Base-by-base conservation (phyloP, 2,329 filamentous ascomycete genomes). In the Sporothrix protearum region DNA sequence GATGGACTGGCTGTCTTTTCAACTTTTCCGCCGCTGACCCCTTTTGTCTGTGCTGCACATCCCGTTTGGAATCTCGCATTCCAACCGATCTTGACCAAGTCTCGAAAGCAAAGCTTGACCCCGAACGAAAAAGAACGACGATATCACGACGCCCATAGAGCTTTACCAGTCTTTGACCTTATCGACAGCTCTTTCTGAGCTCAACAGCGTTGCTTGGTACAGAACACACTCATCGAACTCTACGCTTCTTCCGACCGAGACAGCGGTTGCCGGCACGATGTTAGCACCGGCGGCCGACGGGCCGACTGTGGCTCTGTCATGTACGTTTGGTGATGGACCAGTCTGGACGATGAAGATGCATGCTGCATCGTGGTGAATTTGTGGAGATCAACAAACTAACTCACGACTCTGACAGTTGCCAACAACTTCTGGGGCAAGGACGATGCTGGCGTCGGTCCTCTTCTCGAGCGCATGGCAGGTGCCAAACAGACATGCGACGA, bases 381-480 rank as follows among this genome's bases (percentile, higher is more conserved):
- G 45, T 6, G 25, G 30, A 6, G 1, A n/a, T 1, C 19, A 8
- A 53, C n/a, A 30, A 30, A 33, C 53, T 57, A 57, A 57, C 28
- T 5, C 9, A 0, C 8, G 33, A 30, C 33, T 45, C 25, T 10
- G 0, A 14, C 51, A 94, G 94, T 99, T 84, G 95, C 96, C 78
- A 99, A 99, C 84, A 99, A 99, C 81, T 99, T 99, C 82, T 99
- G 96, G 96, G 96, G 96, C 75, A 98, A 97, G 85, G 95, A 98
- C 80, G 96, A 99, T 85, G 96, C 95, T 68, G 96, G 96, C 79
- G 94, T 99, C 78, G 86, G 87, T 61, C 96, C 96, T 72, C 88
- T 99, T 78, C 87, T 99, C 39, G 93, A 95, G 80, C 95, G 96
- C 78, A 97, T 99, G 93, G 91, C 93, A 79, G 91, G 90, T 81